Evolutionary conservation across 345 rosid species (phyloP), one percentile per base, ranked within the genome.

Genomic region (Citrus trifoliata): DNA sequence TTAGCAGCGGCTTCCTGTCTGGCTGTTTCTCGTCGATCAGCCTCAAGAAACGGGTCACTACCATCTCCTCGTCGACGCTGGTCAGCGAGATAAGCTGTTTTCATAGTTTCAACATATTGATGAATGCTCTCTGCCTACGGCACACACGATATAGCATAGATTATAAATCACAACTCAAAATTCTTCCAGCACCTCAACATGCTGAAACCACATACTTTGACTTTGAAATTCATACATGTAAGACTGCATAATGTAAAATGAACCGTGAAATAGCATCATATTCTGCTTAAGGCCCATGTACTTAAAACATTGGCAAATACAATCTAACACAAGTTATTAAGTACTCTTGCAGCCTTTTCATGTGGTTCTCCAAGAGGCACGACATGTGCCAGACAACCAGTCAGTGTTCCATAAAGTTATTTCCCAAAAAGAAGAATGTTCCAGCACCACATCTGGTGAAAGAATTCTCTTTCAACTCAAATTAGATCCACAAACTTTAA

Each of bases 1-100:
- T 88, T 96, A 56, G 98, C 93, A 85, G 98, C 98, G 59, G 98
- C 99, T 89, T 96, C 98, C 74, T 88, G 93, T 80, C 92, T 93
- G 53, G 99, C 98, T n/a, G 95, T 88, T 89, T 93, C 97, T 24
- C 98, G 90, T 73, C 99, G 82, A 85, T 96, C 98, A 74, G 99
- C 99, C 81, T 93, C 99, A 72, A 96, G 95, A 85, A 96, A 96
- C 10, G 99, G 98, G 81, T 96, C 90, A 79, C 84, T 87, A 51
- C 82, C 85, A 75, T 90, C 93, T 73, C 99, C 99, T 83, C 90
- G 90, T 21, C 85, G 90, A 3, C 94, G 93, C 80, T 94, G 99
- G 75, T 93, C 97, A 79, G 91, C 92, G 56, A 96, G 98, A 88
- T 91, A 96, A 32, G 97, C 95, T 46, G 86, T 80, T 83, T 89